Evolutionary conservation across 2,329 filamentous ascomycete species (phyloP).

Genomic region (Cercospora sesami): DNA sequence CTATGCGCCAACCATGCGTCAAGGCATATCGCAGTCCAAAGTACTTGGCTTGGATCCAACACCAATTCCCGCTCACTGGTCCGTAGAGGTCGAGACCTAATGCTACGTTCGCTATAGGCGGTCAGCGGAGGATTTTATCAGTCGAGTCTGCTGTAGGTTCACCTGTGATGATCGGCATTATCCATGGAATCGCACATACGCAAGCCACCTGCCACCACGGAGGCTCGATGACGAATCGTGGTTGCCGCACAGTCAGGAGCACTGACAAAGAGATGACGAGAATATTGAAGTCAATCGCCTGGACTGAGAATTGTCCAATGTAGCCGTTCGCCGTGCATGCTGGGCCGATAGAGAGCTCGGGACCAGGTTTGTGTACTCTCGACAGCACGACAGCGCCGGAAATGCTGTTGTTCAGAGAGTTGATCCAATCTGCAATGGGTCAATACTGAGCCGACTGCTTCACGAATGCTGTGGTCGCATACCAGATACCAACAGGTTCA

Average conservation of each 20-base stretch:
- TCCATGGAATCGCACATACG: slow-evolving; percentile 46
- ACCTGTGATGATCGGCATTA: slow-evolving; percentile 45
- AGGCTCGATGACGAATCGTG: slow-evolving; percentile 38
- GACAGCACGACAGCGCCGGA: slow-evolving; percentile 44
- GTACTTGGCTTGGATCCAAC: slow-evolving; percentile 47
- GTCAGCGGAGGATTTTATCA: neutral
- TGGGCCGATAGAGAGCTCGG: slow-evolving; percentile 32
- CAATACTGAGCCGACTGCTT: neutral
- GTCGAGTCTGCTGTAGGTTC: neutral
- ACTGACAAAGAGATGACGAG: slow-evolving; percentile 49
- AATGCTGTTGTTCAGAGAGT: slow-evolving; percentile 47
- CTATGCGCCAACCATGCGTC: slow-evolving; percentile 50
- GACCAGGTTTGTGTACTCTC: slow-evolving; percentile 24
- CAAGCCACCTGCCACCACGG: slow-evolving; percentile 33
- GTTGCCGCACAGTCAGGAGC: slow-evolving; percentile 44
- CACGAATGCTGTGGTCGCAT: neutral
- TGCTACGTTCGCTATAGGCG: slow-evolving; percentile 28
- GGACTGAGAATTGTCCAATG: slow-evolving; percentile 50
- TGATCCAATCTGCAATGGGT: slow-evolving; percentile 42
- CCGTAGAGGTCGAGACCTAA: slow-evolving; percentile 38
- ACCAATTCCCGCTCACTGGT: slow-evolving; percentile 52
- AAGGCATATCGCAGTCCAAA: slow-evolving; percentile 48
- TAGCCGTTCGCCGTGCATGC: slow-evolving; percentile 49
- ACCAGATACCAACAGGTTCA: slow-evolving; percentile 28
- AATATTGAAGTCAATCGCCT: slow-evolving; percentile 46